Base-by-base conservation (phyloP, 306 rosid genomes). In the Acacia crassicarpa region DNA sequence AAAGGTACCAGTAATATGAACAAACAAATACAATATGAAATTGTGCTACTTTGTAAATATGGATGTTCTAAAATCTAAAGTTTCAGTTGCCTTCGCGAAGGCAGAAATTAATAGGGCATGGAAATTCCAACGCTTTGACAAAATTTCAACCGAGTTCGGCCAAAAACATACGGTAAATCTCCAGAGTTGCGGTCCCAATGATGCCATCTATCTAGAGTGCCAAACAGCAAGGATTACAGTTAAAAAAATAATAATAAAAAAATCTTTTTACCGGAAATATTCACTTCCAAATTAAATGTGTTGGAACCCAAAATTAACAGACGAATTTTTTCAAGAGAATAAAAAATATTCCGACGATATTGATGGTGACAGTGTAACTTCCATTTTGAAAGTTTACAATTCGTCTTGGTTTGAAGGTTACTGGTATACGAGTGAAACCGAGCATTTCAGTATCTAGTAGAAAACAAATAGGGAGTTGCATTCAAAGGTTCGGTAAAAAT, bases 1-100 rank as follows among this genome's bases (percentile, higher is more conserved):
- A 53, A 53, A 44, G 49, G 41, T 68, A 44, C 19, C 58, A 65
- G 19, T 30, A 54, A 45, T 67, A 11, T n/a, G 45, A 33, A 69
- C 59, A 20, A 23, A 43, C 72, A 59, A 72, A 22, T 51, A 45
- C 69, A 83, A 83, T 44, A 38, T 53, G 58, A 77, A 83, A 69
- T 19, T 48, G 25, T 78, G 75, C n/a, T 23, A 30, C 40, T 25
- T 74, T 81, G 17, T 40, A 75, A 40, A 67, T 16, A 46, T 27
- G 38, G 25, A 79, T 62, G 78, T 25, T 20, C 1, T 5, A 38
- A 6, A 38, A 5, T 6, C n/a, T 71, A 51, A 51, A 61, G 30
- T 8, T 32, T 27, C 48, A 17, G 35, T 30, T 10, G 32, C 48
- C 48, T 12, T 11, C 5, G 15, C 20, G 13, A 48, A 46, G 49